Conservation (phyloP, 2,329 filamentous ascomycete species). For the Aspergillus sp. region DNA sequence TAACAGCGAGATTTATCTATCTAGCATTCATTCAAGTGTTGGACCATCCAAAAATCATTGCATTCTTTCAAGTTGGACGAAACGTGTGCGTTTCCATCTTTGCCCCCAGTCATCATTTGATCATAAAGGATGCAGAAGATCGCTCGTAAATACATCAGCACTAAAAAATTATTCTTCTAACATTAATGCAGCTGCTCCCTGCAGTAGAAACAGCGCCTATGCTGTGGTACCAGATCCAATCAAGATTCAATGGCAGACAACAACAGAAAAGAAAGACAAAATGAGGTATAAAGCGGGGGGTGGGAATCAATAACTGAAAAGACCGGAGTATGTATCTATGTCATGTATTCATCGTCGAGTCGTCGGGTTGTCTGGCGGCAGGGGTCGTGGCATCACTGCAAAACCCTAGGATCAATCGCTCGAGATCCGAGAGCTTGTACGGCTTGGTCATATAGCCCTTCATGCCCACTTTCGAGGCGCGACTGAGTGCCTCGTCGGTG, state of each 20-base stretch:
- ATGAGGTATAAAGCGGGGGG: conserved; percentile 13
- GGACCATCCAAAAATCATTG: not conserved
- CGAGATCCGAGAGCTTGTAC: conserved; percentile 63
- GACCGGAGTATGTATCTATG: conserved; percentile 6
- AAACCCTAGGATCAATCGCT: conserved; percentile 58
- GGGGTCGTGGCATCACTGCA: conserved; percentile 30
- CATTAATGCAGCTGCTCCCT: not conserved
- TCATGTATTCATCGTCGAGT: conserved; percentile 23
- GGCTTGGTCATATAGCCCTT: conserved; percentile 70
- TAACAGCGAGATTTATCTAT: not conserved
- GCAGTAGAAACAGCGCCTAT: not conserved
- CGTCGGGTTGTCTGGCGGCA: conserved; percentile 12
- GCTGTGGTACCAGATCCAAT: not conserved
- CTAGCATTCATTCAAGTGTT: not conserved
- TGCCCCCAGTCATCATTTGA: conserved; percentile 1
- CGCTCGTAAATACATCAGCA: conserved; percentile 5
- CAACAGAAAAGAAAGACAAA: conserved; percentile 10
- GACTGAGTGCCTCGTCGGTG: conserved; percentile 62
- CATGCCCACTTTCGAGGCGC: conserved; percentile 64
- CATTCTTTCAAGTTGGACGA: not conserved
- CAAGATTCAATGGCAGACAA: conserved; percentile 5
- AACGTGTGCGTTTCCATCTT: not conserved
- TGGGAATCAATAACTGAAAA: conserved; percentile 5
- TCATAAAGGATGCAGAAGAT: conserved; percentile 7
- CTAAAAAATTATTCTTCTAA: conserved; percentile 11